Evolutionary conservation across 345 rosid genomes (phyloP), one percentile per base, ranked within the genome.

Genomic region (Heritiera fomes): DNA sequence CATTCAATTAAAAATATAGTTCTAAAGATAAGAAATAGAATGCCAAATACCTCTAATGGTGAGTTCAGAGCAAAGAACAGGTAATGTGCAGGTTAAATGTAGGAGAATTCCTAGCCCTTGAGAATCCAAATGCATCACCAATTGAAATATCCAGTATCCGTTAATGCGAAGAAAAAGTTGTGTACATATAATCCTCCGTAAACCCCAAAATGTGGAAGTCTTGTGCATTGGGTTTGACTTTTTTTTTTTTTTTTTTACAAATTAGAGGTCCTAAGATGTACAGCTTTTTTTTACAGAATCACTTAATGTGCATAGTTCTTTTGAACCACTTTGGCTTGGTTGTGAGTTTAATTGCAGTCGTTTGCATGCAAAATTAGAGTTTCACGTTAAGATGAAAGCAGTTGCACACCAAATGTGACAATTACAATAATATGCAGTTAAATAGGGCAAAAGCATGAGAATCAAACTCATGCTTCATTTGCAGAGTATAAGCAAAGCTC

Each of bases 1-100:
- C 30, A 52, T 82, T 70, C 43, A 56, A 28, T 43, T 49, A 2
- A 38, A 55, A 5, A 53, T 55, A 50, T 14, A 78, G 62, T 75
- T 78, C 20, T 8, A 59, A 50, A 17, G 70, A 41, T 6, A n/a
- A 30, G 14, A 75, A 59, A 72, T 40, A 17, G 41, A 56, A 23
- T 2, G 45, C 32, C 8, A 69, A 28, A 69, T 20, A 20, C 55
- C 49, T 67, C 52, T 9, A 20, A 68, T 28, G 55, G n/a, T 7
- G 18, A 13, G 20, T 10, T 23, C 56, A 12, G 23, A 40, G 20
- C 28, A 65, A 65, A 65, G 6, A 30, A 61, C 32, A 23, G 0
- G 34, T 23, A 9, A 18, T 11, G n/a, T 46, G 17, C 3, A 20
- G 13, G 59, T 60, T 64, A 15, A 13, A 20, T 2, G 9, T 23